Evolutionary conservation across 371 early-diverging fungal species (phyloP).

Genomic region (Conidiobolus incongruus): DNA sequence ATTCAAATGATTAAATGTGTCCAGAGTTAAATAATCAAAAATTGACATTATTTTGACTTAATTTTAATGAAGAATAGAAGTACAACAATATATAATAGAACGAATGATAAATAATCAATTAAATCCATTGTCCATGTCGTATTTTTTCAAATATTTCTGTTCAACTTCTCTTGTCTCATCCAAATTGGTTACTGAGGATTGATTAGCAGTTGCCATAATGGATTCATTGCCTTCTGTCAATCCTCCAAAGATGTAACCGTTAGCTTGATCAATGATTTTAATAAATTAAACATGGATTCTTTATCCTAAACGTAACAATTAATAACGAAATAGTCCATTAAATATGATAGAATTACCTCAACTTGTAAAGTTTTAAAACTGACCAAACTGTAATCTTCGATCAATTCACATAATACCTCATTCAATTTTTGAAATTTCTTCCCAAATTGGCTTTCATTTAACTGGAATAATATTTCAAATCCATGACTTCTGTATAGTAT

Average conservation of each 20-base stretch:
- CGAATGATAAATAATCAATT: too few species aligned
- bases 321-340: neutral
- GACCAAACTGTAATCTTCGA: conserved; percentile 79
- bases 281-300: conserved; percentile 50
- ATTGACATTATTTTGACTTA: too few species aligned
- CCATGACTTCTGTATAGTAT: conserved; percentile 84
- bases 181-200: too few species aligned
- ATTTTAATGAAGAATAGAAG: too few species aligned
- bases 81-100: too few species aligned
- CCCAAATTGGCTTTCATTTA: too few species aligned
- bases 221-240: conserved; percentile 52
- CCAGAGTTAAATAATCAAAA: too few species aligned
- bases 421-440: conserved; percentile 49
- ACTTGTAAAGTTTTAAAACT: conserved; percentile 75
- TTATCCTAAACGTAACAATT: conserved; percentile 30
- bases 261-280: conserved; percentile 71
- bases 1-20: too few species aligned
- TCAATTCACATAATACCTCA: conserved; percentile 59
- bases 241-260: conserved; percentile 76
- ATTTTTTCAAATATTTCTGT: too few species aligned
- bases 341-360: conserved; percentile 13
- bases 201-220: conserved; percentile 40
- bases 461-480: conserved; percentile 62
- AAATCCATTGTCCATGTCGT: too few species aligned
- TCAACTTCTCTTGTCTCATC: too few species aligned